Evolutionary conservation across 2,329 filamentous ascomycete species (phyloP).

Genomic region (Tympanopsis confertula): DNA sequence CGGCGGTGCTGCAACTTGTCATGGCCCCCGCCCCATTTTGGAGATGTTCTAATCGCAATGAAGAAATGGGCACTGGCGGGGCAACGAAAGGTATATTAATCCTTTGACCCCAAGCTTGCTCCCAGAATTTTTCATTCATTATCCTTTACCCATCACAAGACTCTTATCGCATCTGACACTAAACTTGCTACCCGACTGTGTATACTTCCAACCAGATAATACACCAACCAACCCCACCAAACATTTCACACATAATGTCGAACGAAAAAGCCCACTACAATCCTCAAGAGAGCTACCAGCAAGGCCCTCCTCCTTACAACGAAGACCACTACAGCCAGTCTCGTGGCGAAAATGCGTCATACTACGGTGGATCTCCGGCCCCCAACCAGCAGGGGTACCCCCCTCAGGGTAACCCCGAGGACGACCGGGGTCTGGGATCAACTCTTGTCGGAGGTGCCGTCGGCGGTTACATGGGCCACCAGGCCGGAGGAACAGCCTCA

Average conservation of each 20-base stretch:
- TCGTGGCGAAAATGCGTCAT: background rate
- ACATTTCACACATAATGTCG: background rate
- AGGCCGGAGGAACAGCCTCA: conserved; percentile 39
- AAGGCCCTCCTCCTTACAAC: background rate
- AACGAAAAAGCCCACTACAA: background rate
- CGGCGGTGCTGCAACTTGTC: too few relatives aligned
- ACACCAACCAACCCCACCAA: background rate
- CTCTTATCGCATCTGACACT: too few relatives aligned
- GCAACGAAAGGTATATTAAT: too few relatives aligned
- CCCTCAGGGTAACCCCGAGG: conserved; percentile 13
- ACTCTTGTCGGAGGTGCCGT: conserved; percentile 38
- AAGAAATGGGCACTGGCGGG: too few relatives aligned
- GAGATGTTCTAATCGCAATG: too few relatives aligned
- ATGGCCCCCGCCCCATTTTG: too few relatives aligned
- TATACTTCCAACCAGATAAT: background rate
- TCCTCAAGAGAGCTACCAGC: background rate
- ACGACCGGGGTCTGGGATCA: conserved; percentile 42
- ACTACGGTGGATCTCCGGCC: background rate
- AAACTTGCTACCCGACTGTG: background rate
- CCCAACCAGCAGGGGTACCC: background rate
- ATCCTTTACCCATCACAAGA: too few relatives aligned
- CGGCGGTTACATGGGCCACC: conserved; percentile 40
- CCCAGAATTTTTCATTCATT: too few relatives aligned
- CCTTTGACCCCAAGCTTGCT: too few relatives aligned
- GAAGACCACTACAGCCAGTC: background rate